Evolutionary conservation across 805 yeast genomes (phyloP).

Genomic region (Candida cerambycidarum): DNA sequence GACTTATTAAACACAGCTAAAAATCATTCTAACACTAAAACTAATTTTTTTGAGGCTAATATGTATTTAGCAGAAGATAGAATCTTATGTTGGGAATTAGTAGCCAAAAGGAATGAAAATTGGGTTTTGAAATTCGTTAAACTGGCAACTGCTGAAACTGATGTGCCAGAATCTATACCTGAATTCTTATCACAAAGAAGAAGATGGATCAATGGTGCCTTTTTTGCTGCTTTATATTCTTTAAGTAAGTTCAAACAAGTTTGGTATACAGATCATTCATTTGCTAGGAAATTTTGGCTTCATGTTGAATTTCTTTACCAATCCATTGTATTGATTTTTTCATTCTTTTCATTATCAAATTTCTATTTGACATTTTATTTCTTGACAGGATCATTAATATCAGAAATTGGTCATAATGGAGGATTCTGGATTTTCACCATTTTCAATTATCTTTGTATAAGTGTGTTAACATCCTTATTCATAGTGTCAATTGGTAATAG

Average conservation of each 20-base stretch:
- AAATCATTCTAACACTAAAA: conserved; percentile 39
- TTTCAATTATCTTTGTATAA: conserved; percentile 80
- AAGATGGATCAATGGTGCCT: conserved; percentile 96
- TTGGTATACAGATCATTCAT: conserved; percentile 76
- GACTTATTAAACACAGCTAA: conserved; percentile 34
- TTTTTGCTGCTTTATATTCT: conserved; percentile 90
- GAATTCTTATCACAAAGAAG: conserved; percentile 90
- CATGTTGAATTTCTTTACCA: conserved; percentile 84
- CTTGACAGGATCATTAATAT: conserved; percentile 77
- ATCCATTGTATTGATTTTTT: conserved; percentile 72
- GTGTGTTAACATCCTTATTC: conserved; percentile 83
- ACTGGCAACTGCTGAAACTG: conserved; percentile 94
- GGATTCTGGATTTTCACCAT: conserved; percentile 83
- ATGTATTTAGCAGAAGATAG: conserved; percentile 98
- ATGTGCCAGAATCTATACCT: conserved; percentile 85
- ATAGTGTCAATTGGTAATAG: conserved; percentile 95
- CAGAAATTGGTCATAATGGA: conserved; percentile 24
- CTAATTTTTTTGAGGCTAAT: conserved; percentile 90
- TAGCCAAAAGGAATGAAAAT: conserved; percentile 76
- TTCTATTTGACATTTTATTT: conserved; percentile 91
- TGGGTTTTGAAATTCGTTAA: conserved; percentile 93
- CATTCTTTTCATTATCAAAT: conserved; percentile 90
- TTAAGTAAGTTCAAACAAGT: conserved; percentile 72
- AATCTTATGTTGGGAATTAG: conserved; percentile 93
- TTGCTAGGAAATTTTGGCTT: conserved; percentile 64